A percentile compares a stretch with the other conserved stretches of the same genome.
phyloP scores from a whole-genome alignment of 768 basidiomycete genomes.

The Lactifluus hygrophoroides region DNA sequence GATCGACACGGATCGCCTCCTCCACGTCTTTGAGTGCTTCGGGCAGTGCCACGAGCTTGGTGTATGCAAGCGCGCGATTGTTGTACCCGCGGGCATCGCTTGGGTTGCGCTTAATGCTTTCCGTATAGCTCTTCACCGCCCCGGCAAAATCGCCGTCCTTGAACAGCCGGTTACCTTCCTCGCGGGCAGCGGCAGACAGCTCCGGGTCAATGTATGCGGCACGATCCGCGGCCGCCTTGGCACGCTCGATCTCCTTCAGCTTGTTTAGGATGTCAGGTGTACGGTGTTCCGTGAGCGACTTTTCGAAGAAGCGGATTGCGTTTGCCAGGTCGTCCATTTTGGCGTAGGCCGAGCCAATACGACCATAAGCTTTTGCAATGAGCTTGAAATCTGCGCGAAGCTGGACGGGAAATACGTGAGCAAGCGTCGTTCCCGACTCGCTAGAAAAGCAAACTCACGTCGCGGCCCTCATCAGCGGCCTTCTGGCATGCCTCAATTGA shows the following conservation, averaged over 20 bases:
- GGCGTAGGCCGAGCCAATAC: conserved; percentile 76
- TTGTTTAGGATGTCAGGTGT: conserved; percentile 89
- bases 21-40: conserved; percentile 96
- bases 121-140: conserved; percentile 87
- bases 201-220: conserved; percentile 83
- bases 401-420: conserved; percentile 28
- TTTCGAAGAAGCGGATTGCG: conserved; percentile 88
- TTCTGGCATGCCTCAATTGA: conserved; percentile 88
- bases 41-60: conserved; percentile 86
- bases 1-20: conserved; percentile 86
- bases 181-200: conserved; percentile 71
- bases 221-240: conserved; percentile 68
- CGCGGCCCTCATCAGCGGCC: conserved; percentile 92
- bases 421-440: background rate
- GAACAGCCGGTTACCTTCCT: conserved; percentile 89
- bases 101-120: conserved; percentile 95
- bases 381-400: conserved; percentile 91
- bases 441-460: conserved; percentile 34
- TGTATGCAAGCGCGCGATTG: conserved; percentile 96
- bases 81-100: conserved; percentile 88
- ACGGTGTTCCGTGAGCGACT: conserved; percentile 93
- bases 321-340: conserved; percentile 66
- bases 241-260: conserved; percentile 74
- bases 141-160: conserved; percentile 87
- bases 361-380: conserved; percentile 88